A percentile compares a stretch with the other conserved stretches of the same genome.
Conservation (phyloP, 2,329 filamentous ascomycete genomes). For the Penicillium polonicum region DNA sequence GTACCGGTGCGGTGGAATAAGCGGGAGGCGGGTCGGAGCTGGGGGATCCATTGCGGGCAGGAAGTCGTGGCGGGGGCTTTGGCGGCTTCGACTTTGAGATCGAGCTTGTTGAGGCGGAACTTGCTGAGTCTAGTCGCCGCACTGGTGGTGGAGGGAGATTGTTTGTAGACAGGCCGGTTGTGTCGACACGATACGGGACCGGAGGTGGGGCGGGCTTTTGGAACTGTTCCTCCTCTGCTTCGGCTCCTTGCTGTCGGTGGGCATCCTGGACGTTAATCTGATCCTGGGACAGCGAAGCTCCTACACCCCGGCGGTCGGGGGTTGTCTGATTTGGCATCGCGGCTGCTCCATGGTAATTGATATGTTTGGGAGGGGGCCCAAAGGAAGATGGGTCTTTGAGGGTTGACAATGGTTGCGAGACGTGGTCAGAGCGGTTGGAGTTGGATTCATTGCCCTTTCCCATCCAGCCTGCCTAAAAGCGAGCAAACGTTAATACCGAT, state of each 20-base stretch:
- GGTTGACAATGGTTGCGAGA: constrained; percentile 63
- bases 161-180: constrained; percentile 67
- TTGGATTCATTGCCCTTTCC: constrained; percentile 53
- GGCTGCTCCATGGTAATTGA: constrained; percentile 49
- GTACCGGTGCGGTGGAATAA: constrained; percentile 47
- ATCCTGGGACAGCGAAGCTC: constrained; percentile 43
- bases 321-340: constrained; percentile 48
- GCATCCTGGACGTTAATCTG: constrained; percentile 35
- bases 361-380: constrained; percentile 73
- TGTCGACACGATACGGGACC: constrained; percentile 67
- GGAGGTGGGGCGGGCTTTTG: constrained; percentile 51
- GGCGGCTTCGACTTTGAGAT: constrained; percentile 49
- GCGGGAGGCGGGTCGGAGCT: constrained; percentile 45
- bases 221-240: constrained; percentile 30
- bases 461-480: constrained; percentile 57
- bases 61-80: constrained; percentile 66
- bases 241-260: constrained; percentile 30
- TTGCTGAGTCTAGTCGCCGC: constrained; percentile 42
- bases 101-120: constrained; percentile 28
- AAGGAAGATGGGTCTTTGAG: constrained; percentile 76
- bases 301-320: constrained; percentile 44
- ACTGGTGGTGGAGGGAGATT: constrained; percentile 70
- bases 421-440: constrained; percentile 49
- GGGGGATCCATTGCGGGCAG: constrained; percentile 61
- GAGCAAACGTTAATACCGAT: constrained; percentile 16